Conservation (phyloP, 805 yeast genomes). For the Babjeviella inositovora region DNA sequence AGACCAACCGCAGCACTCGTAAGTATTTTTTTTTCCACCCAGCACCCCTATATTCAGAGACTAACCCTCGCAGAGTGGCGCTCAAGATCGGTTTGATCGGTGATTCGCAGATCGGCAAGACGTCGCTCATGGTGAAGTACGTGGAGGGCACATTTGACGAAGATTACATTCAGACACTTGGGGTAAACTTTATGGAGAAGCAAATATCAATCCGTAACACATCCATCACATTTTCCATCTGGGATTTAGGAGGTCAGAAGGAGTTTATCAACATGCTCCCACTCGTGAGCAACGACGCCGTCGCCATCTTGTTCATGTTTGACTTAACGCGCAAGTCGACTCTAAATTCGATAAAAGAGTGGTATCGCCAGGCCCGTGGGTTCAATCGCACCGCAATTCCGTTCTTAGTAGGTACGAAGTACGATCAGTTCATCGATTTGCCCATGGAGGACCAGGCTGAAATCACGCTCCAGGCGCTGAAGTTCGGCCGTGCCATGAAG, state of each 20-base stretch:
- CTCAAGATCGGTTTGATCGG: constrained; percentile 88
- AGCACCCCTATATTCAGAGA: constrained; percentile 2
- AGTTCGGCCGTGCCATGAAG: constrained; percentile 81
- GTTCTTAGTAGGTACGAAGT: constrained; percentile 83
- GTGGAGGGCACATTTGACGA: constrained; percentile 92
- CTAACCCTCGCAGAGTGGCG: constrained; percentile 27
- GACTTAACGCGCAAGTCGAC: constrained; percentile 82
- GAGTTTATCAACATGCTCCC: constrained; percentile 95
- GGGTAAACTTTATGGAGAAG: constrained; percentile 91
- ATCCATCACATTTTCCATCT: constrained; percentile 77
- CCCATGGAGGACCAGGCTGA: constrained; percentile 72
- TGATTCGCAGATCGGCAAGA: constrained; percentile 92
- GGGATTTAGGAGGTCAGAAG: constrained; percentile 94
- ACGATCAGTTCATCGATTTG: constrained; percentile 71
- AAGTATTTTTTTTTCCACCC: constrained; percentile 8
- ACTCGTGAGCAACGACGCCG: constrained; percentile 81
- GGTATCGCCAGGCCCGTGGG: constrained; percentile 88
- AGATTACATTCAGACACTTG: constrained; percentile 84
- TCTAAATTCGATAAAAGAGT: constrained; percentile 75
- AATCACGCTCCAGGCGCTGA: constrained; percentile 67
- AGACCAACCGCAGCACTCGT: constrained; percentile 19
- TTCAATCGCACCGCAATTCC: constrained; percentile 86
- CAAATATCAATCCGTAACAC: constrained; percentile 73
- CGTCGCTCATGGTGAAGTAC: constrained; percentile 91
- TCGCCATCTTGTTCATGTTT: constrained; percentile 79